Percentiles rank a stretch among this genome's conserved stretches.
Evolutionary conservation across 2,329 filamentous ascomycete species (phyloP).

Genomic region (Stemphylium lycopersici): DNA sequence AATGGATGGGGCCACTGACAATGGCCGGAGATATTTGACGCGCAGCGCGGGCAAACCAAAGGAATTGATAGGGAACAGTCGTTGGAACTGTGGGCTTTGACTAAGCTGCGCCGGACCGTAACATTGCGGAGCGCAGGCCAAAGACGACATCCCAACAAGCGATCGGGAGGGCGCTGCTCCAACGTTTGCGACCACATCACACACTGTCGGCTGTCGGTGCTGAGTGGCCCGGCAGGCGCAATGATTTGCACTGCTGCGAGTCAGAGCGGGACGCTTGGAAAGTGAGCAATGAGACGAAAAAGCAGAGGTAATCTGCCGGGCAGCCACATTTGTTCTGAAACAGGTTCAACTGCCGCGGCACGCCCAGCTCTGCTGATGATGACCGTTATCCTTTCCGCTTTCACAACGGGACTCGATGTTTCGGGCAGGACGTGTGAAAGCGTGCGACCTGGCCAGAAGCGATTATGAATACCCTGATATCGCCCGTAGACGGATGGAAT

Average conservation of each 20-base stretch:
- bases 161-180: constrained; percentile 32
- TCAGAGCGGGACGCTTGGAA: constrained; percentile 27
- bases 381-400: constrained; percentile 34
- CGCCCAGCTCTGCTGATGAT: constrained; percentile 15
- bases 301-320: constrained; percentile 26
- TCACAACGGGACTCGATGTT: constrained; percentile 36
- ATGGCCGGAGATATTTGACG: constrained; percentile 41
- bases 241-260: constrained; percentile 44
- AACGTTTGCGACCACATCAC: constrained; percentile 31
- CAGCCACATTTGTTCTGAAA: constrained; percentile 40
- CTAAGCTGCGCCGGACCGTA: constrained; percentile 29
- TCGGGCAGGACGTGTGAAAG: constrained; percentile 34
- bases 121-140: constrained; percentile 9
- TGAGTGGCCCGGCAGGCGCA: constrained; percentile 42
- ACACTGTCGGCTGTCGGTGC: constrained; percentile 15
- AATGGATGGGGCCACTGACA: constrained; percentile 40
- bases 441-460: constrained; percentile 18
- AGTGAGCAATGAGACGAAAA: constrained; percentile 19
- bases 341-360: constrained; percentile 37
- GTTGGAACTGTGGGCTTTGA: constrained; percentile 22
- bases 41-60: constrained; percentile 28
- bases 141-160: constrained; percentile 29
- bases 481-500: constrained; percentile 8
- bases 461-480: constrained; percentile 17
- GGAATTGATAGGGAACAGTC: constrained; percentile 37